These are phyloP conservation scores for Crassisporium funariophilum DNA, from an alignment of 768 basidiomycete species.

Conservation along the genomic window DNA sequence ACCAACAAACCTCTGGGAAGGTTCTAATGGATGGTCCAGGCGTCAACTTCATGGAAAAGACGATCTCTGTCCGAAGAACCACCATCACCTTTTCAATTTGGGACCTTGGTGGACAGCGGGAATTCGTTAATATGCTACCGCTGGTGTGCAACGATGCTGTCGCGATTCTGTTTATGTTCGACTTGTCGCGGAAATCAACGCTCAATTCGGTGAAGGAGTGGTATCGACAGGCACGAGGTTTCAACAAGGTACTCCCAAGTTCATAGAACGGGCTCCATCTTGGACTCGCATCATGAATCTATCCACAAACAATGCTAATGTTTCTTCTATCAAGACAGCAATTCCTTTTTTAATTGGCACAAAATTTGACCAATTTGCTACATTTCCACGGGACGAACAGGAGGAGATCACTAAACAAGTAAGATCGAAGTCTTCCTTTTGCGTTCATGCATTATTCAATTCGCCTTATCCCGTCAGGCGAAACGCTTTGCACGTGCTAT, in stretches of 20 bases:
- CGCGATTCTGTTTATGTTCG: constrained; percentile 99
- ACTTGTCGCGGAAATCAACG: constrained; percentile 95
- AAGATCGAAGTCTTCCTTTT: constrained; percentile 17
- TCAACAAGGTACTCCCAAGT: constrained; percentile 96
- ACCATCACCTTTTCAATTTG: constrained; percentile 99
- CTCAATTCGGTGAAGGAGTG: constrained; percentile 99
- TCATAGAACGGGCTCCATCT: constrained; percentile 1
- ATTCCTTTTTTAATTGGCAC: constrained; percentile 99
- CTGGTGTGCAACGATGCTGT: constrained; percentile 99
- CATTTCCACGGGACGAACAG: constrained; percentile 96
- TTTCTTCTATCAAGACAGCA: constrained; percentile 66
- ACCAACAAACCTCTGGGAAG: no score
- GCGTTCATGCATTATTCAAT: not conserved
- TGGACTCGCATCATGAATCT: not conserved
- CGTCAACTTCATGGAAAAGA: constrained; percentile 99
- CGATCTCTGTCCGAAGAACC: constrained; percentile 95
- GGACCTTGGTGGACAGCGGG: constrained; percentile 96
- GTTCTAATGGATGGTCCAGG: constrained; percentile 41
- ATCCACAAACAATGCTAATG: not conserved
- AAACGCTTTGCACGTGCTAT: constrained; percentile 98
- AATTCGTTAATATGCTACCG: constrained; percentile 99
- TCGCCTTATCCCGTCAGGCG: constrained; percentile 52
- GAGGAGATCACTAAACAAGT: constrained; percentile 99
- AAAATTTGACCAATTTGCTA: constrained; percentile 96
- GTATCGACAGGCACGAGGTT: constrained; percentile 98